Evolutionary conservation across 2,329 filamentous ascomycete genomes (phyloP), one percentile per base, ranked within the genome.

Genomic region (Bipolaris zeicola): DNA sequence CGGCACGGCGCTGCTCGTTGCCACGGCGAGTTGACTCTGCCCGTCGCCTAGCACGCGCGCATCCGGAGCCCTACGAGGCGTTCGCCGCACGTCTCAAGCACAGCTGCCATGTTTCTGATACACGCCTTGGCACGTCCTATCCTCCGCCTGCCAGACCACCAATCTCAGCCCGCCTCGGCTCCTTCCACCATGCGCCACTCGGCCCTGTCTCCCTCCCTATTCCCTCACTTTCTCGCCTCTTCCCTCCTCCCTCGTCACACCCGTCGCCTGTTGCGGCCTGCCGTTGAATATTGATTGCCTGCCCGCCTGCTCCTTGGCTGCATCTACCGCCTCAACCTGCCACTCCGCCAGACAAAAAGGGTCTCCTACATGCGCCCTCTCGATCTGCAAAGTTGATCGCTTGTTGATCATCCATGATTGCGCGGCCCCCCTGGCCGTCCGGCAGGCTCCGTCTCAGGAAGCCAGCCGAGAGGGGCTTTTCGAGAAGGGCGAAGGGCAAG

Each of bases 361-460:
- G 28, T 24, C 22, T 13, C 22, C 44, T 22, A 24, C 6, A 5
- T 34, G 31, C 55, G 45, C 50, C 42, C 45, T 48, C 50, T 42
- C 47, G 61, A 68, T 67, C 67, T 61, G 60, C 64, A 39, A 38
- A 49, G 16, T 44, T 58, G 60, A 57, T 60, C 50, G 55, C 60
- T 61, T 33, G 50, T 56, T 62, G 62, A 58, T 60, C 54, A 53
- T 58, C 51, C 39, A 53, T 64, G 65, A 63, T 64, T 66, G 63
- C 66, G 62, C 62, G 64, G 62, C 60, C 50, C 60, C 38, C 60
- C 57, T 59, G 57, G 57, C 60, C 63, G 64, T 41, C 66, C 63
- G 65, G 65, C 48, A 68, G 62, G 58, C 62, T 61, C 65, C 64
- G 64, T 52, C 36, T 61, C 58, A 61, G 66, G 58, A 56, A 62